These are phyloP conservation scores for Petunia hybrid DNA, from an alignment of 305 asterid species.

Conservation along the genomic window DNA sequence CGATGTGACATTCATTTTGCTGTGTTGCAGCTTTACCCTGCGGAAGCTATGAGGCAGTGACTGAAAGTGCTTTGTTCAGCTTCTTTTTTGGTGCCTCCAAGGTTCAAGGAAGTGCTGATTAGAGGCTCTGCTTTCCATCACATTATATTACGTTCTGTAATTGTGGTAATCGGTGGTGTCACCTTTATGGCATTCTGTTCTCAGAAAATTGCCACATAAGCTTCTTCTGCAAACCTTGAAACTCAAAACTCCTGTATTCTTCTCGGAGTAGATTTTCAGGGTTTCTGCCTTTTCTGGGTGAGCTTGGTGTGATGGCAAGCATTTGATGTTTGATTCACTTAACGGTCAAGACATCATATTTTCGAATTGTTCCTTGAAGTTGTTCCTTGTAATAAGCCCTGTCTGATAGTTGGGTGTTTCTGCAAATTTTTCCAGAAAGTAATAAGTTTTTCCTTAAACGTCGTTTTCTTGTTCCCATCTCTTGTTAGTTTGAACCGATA, in stretches of 20 bases:
- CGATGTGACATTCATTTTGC: not conserved
- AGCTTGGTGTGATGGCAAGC: not conserved
- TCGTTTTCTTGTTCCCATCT: not conserved
- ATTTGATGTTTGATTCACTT: conserved; percentile 15
- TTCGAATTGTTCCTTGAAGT: not conserved
- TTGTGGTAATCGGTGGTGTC: not conserved
- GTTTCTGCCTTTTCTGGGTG: not conserved
- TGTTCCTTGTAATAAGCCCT: conserved; percentile 18
- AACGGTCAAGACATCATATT: not conserved
- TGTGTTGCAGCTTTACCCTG: not conserved
- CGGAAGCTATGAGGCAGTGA: no score
- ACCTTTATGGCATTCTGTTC: not conserved
- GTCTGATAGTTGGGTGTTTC: not conserved
- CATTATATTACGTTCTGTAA: not conserved
- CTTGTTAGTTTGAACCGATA: conserved; percentile 23
- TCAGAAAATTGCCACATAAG: conserved; percentile 8
- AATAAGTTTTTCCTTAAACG: not conserved
- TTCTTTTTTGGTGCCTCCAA: not conserved
- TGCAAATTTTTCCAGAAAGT: not conserved
- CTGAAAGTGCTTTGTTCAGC: not conserved
- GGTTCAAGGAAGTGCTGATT: not conserved
- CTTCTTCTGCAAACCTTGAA: not conserved
- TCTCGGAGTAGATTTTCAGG: not conserved
- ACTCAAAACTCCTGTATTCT: not conserved
- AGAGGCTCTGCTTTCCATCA: not conserved